Evolutionary conservation across 2,329 filamentous ascomycete species (phyloP), one percentile per base, ranked within the genome.

Genomic region (Leptographium galeiforme): DNA sequence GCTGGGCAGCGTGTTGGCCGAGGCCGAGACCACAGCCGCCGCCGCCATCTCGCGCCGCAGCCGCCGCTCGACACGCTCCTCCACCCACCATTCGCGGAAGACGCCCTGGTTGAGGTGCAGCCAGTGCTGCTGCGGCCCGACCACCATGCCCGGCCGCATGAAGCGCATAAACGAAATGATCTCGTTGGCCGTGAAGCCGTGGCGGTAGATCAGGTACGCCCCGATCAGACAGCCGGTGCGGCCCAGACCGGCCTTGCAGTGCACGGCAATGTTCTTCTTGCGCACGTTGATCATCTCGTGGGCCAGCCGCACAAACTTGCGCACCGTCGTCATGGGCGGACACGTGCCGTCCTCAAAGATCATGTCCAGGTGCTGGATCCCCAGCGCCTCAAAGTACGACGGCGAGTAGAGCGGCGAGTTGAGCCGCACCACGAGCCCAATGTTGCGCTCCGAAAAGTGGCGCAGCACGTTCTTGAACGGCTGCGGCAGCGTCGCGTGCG

Each of bases 301-400:
- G 1, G 93, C 90, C 55, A 98, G 77, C 60, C 88, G 88, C 68
- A 98, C 91, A 67, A 98, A 98, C 66, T 90, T 90, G 60, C 88
- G 83, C 33, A 98, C 93, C n/a, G 90, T 84, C 18, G 81, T 81
- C 51, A 98, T 74, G 2, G 89, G 83, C 25, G 93, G 93, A 67
- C 93, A 98, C 5, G 93, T 98, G 59, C 93, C 93, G 62, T 98
- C 93, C 63, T 97, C 93, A 64, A 98, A 98, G 63, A 98, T 97
- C 93, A 98, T 98, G 71, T 98, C 93, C 43, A 97, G 76, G 66
- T 98, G 93, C 63, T 89, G 84, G 64, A 98, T 97, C 34, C 91
- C 91, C 51, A 98, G 76, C 4, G 90, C 88, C 58, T 91, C 93
- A 68, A 98, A 98, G 72, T 91, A 96, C n/a, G 89, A 90, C 0